Percentiles rank a stretch among this genome's conserved stretches.
Evolutionary conservation across 2,329 filamentous ascomycete genomes (phyloP).

Genomic region (Herpotrichia juniperi): DNA sequence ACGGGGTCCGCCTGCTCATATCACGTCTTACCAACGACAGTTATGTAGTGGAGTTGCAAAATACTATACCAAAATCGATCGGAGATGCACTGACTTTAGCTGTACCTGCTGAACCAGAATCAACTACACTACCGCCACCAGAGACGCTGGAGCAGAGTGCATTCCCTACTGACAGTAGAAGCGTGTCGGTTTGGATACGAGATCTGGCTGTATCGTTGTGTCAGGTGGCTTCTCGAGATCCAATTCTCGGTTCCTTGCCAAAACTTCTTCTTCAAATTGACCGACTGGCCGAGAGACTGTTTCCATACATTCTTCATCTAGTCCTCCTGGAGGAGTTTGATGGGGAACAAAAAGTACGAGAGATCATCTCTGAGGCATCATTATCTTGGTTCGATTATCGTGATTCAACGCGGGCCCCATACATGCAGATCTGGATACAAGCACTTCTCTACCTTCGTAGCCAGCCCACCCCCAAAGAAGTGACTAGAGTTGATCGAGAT

Average conservation of each 20-base stretch:
- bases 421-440: constrained; percentile 75
- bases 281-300: constrained; percentile 73
- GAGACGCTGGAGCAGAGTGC: constrained; percentile 26
- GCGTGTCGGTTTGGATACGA: constrained; percentile 62
- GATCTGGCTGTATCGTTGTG: constrained; percentile 65
- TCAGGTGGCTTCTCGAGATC: constrained; percentile 60
- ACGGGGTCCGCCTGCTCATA: constrained; percentile 40
- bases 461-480: constrained; percentile 75
- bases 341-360: constrained; percentile 63
- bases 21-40: constrained; percentile 29
- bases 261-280: constrained; percentile 70
- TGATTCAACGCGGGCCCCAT: constrained; percentile 59
- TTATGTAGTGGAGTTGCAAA: constrained; percentile 36
- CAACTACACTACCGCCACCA: constrained; percentile 1
- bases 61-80: constrained; percentile 37
- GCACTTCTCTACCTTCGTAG: constrained; percentile 87
- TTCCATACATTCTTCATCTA: constrained; percentile 86
- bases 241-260: constrained; percentile 71
- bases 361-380: constrained; percentile 67
- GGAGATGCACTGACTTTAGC: constrained; percentile 32
- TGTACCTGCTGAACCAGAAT: constrained; percentile 19
- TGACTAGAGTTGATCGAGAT: constrained; percentile 77
- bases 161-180: constrained; percentile 19
- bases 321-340: constrained; percentile 74
- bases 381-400: constrained; percentile 66